These are phyloP conservation scores for Ophiostoma sp. DNA, from an alignment of 2,329 filamentous ascomycete species.

Conservation along the genomic window DNA sequence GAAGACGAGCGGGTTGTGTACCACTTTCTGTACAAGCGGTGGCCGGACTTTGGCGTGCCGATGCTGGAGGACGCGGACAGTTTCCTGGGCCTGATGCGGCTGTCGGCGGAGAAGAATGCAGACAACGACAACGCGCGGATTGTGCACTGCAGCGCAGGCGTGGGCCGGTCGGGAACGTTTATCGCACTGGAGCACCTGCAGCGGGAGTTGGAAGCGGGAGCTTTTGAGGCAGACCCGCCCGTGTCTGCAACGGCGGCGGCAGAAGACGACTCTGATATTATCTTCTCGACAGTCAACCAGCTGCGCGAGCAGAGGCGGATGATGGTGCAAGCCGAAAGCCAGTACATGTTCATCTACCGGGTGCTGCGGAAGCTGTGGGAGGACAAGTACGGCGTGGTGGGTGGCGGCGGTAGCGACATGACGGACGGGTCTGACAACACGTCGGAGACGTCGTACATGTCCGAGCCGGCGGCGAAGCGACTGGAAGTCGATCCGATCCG, in stretches of 20 bases:
- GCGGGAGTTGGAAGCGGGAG: conserved; percentile 70
- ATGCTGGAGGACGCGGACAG: conserved; percentile 60
- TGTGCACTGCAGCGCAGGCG: conserved; percentile 83
- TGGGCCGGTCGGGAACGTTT: conserved; percentile 91
- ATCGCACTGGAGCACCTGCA: conserved; percentile 92
- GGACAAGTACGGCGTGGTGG: conserved; percentile 50
- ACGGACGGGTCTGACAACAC: background rate
- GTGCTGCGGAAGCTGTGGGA: conserved; percentile 71
- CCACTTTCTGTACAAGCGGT: conserved; percentile 80
- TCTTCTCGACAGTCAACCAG: conserved; percentile 72
- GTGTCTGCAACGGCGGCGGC: background rate
- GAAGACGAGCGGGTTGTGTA: conserved; percentile 61
- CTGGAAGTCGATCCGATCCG: conserved; percentile 49
- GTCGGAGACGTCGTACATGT: conserved; percentile 14
- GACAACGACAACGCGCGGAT: conserved; percentile 66
- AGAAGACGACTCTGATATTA: conserved; percentile 27
- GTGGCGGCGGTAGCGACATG: conserved; percentile 27
- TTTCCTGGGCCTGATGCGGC: conserved; percentile 63
- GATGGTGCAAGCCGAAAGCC: conserved; percentile 88
- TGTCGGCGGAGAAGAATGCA: conserved; percentile 57
- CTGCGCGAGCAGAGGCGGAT: conserved; percentile 82
- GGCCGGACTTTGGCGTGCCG: conserved; percentile 88
- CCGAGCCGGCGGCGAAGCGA: conserved; percentile 49
- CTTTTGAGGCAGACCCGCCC: conserved; percentile 45
- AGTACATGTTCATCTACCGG: conserved; percentile 85